Percentiles rank a stretch among this genome's conserved stretches.
These are phyloP conservation scores for Nannochloropsis granulata DNA, from an alignment of 108 stramenopile genomes.

Conservation along the genomic window DNA sequence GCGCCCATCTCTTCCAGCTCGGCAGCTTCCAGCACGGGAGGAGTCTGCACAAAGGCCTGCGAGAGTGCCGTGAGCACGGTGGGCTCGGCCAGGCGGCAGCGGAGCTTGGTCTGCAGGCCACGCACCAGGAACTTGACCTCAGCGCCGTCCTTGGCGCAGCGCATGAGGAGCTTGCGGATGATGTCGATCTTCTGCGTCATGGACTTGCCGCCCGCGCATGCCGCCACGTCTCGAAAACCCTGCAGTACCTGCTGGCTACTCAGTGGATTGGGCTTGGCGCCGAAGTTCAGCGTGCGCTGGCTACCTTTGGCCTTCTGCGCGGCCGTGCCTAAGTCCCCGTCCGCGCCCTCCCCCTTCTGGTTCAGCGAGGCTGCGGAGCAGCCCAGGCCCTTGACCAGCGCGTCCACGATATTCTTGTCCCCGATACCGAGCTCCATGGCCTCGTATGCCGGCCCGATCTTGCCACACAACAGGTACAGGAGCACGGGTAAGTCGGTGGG, in stretches of 20 bases:
- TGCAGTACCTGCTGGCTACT: conserved; percentile 6
- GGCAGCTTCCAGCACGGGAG: conserved; percentile 11
- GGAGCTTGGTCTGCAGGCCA: conserved; percentile 92
- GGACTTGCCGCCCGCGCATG: conserved; percentile 58
- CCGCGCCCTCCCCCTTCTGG: conserved; percentile 29
- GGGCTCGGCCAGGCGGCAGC: conserved; percentile 83
- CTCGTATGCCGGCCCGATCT: conserved; percentile 82
- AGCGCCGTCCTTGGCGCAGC: conserved; percentile 33
- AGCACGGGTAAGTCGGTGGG: not conserved
- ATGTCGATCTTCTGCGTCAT: conserved; percentile 78
- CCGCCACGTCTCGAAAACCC: conserved; percentile 40
- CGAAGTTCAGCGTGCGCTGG: conserved; percentile 67
- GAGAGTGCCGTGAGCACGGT: conserved; percentile 86
- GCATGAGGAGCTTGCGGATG: conserved; percentile 76
- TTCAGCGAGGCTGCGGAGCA: conserved; percentile 20
- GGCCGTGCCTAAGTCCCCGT: conserved; percentile 86
- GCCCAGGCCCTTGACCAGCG: conserved; percentile 43
- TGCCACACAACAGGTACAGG: conserved; percentile 56
- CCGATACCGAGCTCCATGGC: conserved; percentile 94
- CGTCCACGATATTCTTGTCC: conserved; percentile 81
- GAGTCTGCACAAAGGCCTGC: conserved; percentile 53
- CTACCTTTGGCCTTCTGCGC: conserved; percentile 60
- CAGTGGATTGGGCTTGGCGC: conserved; percentile 52
- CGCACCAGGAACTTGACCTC: conserved; percentile 95
- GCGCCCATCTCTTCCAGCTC: not conserved